Conservation (phyloP, 2,329 filamentous ascomycete genomes). For the Ceratocystis smalleyi region DNA sequence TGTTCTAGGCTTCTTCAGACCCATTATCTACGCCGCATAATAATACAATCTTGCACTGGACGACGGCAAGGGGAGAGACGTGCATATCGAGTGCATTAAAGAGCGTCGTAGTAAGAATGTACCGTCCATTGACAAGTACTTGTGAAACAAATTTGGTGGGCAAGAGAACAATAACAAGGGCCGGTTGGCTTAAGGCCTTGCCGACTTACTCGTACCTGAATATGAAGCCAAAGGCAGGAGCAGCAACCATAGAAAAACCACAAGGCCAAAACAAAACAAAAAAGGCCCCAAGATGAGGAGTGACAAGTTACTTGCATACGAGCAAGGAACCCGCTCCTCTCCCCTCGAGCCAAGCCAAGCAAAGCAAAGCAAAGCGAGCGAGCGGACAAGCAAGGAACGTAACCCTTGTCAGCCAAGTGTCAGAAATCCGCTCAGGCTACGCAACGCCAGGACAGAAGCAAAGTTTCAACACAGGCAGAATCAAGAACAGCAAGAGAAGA, state of each 20-base stretch:
- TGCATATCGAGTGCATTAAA: no score
- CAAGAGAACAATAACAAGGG: background rate
- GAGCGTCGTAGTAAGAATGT: no score
- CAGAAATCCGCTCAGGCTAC: background rate
- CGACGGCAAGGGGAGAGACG: no score
- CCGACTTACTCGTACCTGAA: slow-evolving; percentile 3
- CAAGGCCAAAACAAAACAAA: background rate
- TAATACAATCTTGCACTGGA: no score
- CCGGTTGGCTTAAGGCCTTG: background rate
- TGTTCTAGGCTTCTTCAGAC: no score
- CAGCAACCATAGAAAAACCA: background rate
- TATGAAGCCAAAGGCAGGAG: background rate
- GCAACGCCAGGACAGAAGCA: background rate
- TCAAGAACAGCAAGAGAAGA: background rate
- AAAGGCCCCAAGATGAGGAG: background rate
- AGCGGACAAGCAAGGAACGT: background rate
- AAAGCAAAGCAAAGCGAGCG: background rate
- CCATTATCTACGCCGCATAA: no score
- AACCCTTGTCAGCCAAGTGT: background rate
- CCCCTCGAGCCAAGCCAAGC: background rate
- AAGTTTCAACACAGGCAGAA: background rate
- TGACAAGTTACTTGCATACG: slow-evolving; percentile 1
- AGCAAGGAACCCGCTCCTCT: background rate
- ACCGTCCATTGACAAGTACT: no score
- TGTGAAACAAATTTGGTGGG: no score